These are phyloP conservation scores for Tolypocladium ovalisporum DNA, from an alignment of 2,329 filamentous ascomycete species.

Conservation along the genomic window DNA sequence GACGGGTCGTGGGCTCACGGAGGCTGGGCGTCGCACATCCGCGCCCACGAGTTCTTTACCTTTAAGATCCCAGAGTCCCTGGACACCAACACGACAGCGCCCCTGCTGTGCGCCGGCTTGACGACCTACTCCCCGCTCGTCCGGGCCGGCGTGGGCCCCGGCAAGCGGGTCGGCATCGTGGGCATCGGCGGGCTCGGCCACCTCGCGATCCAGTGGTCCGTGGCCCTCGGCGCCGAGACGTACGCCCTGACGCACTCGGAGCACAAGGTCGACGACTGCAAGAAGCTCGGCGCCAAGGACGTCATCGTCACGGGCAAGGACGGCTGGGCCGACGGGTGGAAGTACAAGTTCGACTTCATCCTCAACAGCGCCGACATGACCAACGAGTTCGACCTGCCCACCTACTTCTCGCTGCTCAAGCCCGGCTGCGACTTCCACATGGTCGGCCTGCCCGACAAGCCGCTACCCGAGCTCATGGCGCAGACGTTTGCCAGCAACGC, in stretches of 20 bases:
- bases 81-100: constrained; percentile 40
- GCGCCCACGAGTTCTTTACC: constrained; percentile 45
- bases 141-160: constrained; percentile 56
- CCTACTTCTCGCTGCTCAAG: constrained; percentile 39
- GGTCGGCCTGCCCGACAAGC: constrained; percentile 43
- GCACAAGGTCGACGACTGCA: constrained; percentile 47
- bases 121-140: constrained; percentile 62
- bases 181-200: constrained; percentile 67
- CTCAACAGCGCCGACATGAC: constrained; percentile 39
- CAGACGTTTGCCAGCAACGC: constrained; percentile 38
- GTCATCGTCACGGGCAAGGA: constrained; percentile 36
- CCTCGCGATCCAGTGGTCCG: constrained; percentile 60
- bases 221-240: constrained; percentile 56
- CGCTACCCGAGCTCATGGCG: constrained; percentile 30
- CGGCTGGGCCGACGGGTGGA: constrained; percentile 45
- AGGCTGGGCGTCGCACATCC: constrained; percentile 42
- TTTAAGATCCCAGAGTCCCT: constrained; percentile 46
- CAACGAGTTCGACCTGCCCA: constrained; percentile 41
- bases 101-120: constrained; percentile 69
- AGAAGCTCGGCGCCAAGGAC: constrained; percentile 51
- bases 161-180: constrained; percentile 60
- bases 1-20: constrained; percentile 55
- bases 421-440: constrained; percentile 46
- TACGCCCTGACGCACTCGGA: constrained; percentile 52
- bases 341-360: constrained; percentile 38